phyloP scores from a whole-genome alignment of 495 filamentous ascomycete species.

The Astrocystis sublimbata region DNA sequence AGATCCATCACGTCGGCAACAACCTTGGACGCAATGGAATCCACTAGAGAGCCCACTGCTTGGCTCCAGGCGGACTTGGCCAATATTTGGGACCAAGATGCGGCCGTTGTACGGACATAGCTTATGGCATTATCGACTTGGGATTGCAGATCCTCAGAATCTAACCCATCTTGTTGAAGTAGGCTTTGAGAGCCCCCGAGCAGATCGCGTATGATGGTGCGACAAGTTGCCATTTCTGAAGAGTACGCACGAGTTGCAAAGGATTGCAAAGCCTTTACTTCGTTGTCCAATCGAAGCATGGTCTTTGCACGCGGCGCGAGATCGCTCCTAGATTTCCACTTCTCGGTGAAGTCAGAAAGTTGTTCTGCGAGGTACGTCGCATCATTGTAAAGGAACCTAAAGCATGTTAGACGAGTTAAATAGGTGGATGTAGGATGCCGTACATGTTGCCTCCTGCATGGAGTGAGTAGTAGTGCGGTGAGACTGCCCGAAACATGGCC shows the following conservation, averaged over 20 bases:
- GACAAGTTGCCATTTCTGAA: conserved; percentile 83
- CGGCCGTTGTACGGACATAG: conserved; percentile 67
- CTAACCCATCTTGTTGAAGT: conserved; percentile 43
- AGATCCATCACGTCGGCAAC: conserved; percentile 86
- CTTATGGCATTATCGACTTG: conserved; percentile 69
- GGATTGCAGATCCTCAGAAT: conserved; percentile 62
- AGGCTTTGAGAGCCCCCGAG: conserved; percentile 66
- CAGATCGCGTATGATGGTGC: conserved; percentile 79
- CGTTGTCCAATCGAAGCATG: conserved; percentile 64
- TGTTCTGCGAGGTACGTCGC: conserved; percentile 72
- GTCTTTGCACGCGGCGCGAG: conserved; percentile 48
- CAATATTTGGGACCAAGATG: conserved; percentile 77
- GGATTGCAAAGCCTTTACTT: conserved; percentile 69
- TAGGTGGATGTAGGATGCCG: conserved; percentile 13
- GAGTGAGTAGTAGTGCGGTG: conserved; percentile 73
- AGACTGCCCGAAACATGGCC: conserved; percentile 87
- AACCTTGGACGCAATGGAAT: conserved; percentile 77
- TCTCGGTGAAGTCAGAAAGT: conserved; percentile 59
- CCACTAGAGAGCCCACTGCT: conserved; percentile 77
- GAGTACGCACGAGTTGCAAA: conserved; percentile 85
- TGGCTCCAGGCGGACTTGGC: conserved; percentile 81
- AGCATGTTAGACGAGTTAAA: conserved; percentile 16
- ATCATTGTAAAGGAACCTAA: conserved; percentile 88
- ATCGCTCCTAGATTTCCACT: conserved; percentile 50
- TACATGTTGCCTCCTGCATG: conserved; percentile 74